Evolutionary conservation across 257 asterid species (phyloP), one percentile per base, ranked within the genome.

Genomic region (Capsicum pubescens): DNA sequence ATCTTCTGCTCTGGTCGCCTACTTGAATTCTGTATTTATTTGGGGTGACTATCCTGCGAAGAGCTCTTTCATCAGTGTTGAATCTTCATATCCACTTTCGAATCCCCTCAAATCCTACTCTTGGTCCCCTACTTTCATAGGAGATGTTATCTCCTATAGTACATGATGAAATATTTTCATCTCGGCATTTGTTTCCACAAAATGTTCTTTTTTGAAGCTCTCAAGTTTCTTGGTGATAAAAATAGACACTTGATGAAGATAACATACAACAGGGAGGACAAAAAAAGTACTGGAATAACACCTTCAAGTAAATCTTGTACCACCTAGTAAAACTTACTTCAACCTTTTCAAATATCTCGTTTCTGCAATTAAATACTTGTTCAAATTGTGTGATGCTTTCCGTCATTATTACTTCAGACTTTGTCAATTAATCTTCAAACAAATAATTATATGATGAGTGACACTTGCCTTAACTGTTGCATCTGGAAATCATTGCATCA

Each of bases 401-500:
- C 2, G 54, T 36, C 50, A 4, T 68, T 42, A 68, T 15, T n/a
- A 35, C 3, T 67, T 68, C 26, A 42, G 39, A 39, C 26, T 69
- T 39, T 15, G 77, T 7, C 13, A 16, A 69, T 69, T 69, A 39
- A 69, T 8, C 26, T 15, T 69, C 77, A 69, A 39, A 39, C 32
- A 69, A 7, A 69, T 69, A 56, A 69, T 8, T 69, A 13, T 69
- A 16, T 8, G 77, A 15, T 16, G 1, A 67, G 74, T 13, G 35
- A 60, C 77, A 39, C 8, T 36, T 16, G 54, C 77, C 77, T 69
- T 6, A 69, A 69, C 26, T 39, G 8, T 8, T 69, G 21, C 48
- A 67, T 67, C 74, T 67, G 52, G 21, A 67, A 67, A 67, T 67
- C 16, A 14, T 67, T 13, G 32, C 77, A 68, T 39, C 77, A 68